phyloP scores from a whole-genome alignment of 768 basidiomycete genomes.

The Pholiota microspora region DNA sequence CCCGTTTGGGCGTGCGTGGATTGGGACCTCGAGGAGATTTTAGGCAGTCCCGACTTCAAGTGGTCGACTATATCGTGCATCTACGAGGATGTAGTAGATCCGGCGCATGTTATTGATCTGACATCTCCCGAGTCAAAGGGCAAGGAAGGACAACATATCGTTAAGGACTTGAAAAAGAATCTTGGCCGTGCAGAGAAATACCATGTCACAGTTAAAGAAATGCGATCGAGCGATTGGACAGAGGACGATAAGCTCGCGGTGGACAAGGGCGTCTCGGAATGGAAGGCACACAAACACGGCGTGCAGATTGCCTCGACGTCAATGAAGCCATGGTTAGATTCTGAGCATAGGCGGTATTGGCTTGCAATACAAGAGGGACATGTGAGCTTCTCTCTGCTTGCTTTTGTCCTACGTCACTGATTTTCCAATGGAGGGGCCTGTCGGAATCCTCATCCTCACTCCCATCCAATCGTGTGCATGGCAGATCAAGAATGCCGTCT shows the following conservation, averaged over 20 bases:
- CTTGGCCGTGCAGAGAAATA: slow-evolving; percentile 55
- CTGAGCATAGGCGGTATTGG: slow-evolving; percentile 57
- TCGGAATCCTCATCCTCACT: slow-evolving; percentile 51
- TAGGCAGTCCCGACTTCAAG: background rate
- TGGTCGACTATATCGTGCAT: slow-evolving; percentile 28
- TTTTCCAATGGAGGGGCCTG: too few species aligned
- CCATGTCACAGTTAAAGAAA: slow-evolving; percentile 46
- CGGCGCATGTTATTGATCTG: slow-evolving; percentile 41
- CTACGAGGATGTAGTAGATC: slow-evolving; percentile 57
- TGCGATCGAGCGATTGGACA: slow-evolving; percentile 36
- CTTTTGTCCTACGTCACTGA: too few species aligned
- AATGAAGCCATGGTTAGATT: slow-evolving; percentile 54
- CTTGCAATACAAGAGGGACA: slow-evolving; percentile 40
- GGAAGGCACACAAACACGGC: slow-evolving; percentile 52
- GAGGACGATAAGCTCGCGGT: slow-evolving; percentile 43
- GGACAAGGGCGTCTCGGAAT: slow-evolving; percentile 52
- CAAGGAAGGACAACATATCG: slow-evolving; percentile 33
- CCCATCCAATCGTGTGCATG: slow-evolving; percentile 42
- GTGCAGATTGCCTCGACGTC: slow-evolving; percentile 57
- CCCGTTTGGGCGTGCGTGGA: slow-evolving; percentile 10
- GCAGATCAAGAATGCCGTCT: slow-evolving; percentile 55
- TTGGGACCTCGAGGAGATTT: slow-evolving; percentile 7
- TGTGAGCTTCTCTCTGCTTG: slow-evolving; percentile 5
- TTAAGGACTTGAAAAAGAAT: slow-evolving; percentile 64
- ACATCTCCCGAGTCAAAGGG: slow-evolving; percentile 34